Percentiles rank a stretch among this genome's conserved stretches.
Conservation (phyloP, 371 early-diverging fungal species). For the Syncephalastrum monosporum region DNA sequence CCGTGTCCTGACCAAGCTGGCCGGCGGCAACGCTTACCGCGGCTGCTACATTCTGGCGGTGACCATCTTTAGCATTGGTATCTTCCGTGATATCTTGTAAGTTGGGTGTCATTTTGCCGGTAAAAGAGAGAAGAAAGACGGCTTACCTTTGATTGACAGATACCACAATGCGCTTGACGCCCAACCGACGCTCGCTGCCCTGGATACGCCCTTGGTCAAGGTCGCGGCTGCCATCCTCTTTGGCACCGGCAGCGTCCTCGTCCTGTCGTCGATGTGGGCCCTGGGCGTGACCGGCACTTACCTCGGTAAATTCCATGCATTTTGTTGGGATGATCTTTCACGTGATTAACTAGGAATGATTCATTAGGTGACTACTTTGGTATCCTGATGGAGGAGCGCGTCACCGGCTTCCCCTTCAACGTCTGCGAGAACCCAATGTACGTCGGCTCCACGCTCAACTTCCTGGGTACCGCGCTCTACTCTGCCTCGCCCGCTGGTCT, state of each 20-base stretch:
- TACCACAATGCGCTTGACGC: conserved; percentile 65
- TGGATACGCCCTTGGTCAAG: conserved; percentile 47
- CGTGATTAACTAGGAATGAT: neutral
- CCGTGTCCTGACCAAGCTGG: conserved; percentile 69
- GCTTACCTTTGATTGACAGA: conserved; percentile 22
- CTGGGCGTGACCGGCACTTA: conserved; percentile 92
- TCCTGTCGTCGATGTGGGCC: conserved; percentile 83
- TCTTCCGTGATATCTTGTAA: conserved; percentile 82
- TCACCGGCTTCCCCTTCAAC: conserved; percentile 91
- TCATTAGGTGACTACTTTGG: conserved; percentile 90
- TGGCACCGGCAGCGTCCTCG: conserved; percentile 70
- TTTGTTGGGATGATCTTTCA: conserved; percentile 2
- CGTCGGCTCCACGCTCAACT: conserved; percentile 86
- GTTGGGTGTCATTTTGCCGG: conserved; percentile 12
- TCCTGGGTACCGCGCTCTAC: conserved; percentile 85
- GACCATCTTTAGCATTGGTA: conserved; percentile 79
- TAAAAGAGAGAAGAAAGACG: neutral
- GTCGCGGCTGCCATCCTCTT: conserved; percentile 55
- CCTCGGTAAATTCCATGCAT: conserved; percentile 54
- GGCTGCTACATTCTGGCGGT: conserved; percentile 84
- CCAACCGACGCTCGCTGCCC: conserved; percentile 61
- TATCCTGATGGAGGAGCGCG: conserved; percentile 84
- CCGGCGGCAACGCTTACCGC: conserved; percentile 61
- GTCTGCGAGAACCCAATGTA: conserved; percentile 93
- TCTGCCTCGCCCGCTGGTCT: conserved; percentile 71